Evolutionary conservation across 2,329 filamentous ascomycete genomes (phyloP), one percentile per base, ranked within the genome.

Genomic region (Penicillium glabrum): DNA sequence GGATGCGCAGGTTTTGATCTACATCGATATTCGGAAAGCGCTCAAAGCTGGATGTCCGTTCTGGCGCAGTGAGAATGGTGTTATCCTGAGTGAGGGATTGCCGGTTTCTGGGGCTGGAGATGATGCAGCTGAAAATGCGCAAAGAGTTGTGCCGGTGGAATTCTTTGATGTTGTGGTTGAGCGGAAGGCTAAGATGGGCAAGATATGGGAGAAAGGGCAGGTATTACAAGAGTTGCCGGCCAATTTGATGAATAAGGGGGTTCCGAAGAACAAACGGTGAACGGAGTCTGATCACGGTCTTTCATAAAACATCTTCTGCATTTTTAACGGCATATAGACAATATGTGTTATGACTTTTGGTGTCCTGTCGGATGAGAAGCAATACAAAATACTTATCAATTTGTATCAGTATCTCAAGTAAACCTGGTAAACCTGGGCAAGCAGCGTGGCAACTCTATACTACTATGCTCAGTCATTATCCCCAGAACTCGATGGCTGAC

Each of bases 31-130:
- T 27, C 76, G 79, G 72, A 79, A 79, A 67, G 88, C 90, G 64
- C 70, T 96, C 66, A 76, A 76, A 43, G 86, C 76, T 0, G 80
- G 80, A 0, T 76, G 91, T 61, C 80, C 81, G 68, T 96, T 93
- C 83, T 96, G 89, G 86, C 72, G 85, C 59, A 91, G 89, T 70
- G 88, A 89, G 64, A 93, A 93, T 69, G 88, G 85, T 2, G 90
- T 93, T 9, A 82, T 93, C 60, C 75, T 93, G 61, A 78, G 69
- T 74, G 80, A 69, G 74, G 84, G 72, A 73, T 79, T 75, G 73
- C 75, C 61, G 7, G 50, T 63, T 4, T 14, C 23, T 9, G 39
- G 49, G 21, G 47, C 27, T 9, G 48, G 33, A 3, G 84, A 85
- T 66, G 85, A 65, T 41, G 78, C 76, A 13, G 69, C 83, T 57